Evolutionary conservation across 2,329 filamentous ascomycete genomes (phyloP).

Genomic region (Ophiobolus disseminans): DNA sequence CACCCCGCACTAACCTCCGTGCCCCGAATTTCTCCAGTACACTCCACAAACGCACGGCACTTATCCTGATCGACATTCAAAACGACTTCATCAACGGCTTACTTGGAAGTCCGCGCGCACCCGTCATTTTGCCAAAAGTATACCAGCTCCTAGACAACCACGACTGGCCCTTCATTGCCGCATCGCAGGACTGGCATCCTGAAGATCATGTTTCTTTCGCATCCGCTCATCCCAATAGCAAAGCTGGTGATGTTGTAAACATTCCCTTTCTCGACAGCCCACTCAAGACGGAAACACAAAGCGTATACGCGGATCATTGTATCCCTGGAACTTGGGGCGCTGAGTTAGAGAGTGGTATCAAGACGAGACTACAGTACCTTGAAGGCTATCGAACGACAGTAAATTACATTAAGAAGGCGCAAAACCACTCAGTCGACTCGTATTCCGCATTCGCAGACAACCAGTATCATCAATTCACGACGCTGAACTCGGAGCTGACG

Average conservation of each 20-base stretch:
- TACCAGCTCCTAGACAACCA: conserved; percentile 31
- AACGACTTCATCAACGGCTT: conserved; percentile 36
- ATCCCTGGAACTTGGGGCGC: conserved; percentile 27
- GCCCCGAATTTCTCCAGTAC: conserved; percentile 20
- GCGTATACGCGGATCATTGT: conserved; percentile 27
- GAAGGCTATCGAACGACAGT: conserved; percentile 28
- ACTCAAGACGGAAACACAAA: conserved; percentile 23
- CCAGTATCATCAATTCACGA: conserved; percentile 33
- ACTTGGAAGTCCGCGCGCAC: conserved; percentile 23
- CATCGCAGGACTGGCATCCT: conserved; percentile 34
- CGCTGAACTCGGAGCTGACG: conserved; percentile 22
- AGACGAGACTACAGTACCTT: conserved; percentile 25
- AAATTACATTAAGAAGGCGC: conserved; percentile 35
- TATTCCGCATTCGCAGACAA: conserved; percentile 34
- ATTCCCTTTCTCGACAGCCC: conserved; percentile 28
- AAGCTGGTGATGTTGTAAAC: conserved; percentile 19
- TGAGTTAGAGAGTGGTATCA: conserved; percentile 25
- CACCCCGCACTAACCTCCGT: background rate
- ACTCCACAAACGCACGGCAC: conserved; percentile 25
- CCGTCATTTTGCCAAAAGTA: conserved; percentile 27
- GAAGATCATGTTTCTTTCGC: conserved; percentile 29
- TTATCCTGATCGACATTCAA: conserved; percentile 35
- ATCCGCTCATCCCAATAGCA: conserved; percentile 16
- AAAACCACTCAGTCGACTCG: conserved; percentile 30
- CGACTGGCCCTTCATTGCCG: conserved; percentile 32